phyloP scores from a whole-genome alignment of 2,329 filamentous ascomycete genomes.

The Pseudogymnoascus sp. region DNA sequence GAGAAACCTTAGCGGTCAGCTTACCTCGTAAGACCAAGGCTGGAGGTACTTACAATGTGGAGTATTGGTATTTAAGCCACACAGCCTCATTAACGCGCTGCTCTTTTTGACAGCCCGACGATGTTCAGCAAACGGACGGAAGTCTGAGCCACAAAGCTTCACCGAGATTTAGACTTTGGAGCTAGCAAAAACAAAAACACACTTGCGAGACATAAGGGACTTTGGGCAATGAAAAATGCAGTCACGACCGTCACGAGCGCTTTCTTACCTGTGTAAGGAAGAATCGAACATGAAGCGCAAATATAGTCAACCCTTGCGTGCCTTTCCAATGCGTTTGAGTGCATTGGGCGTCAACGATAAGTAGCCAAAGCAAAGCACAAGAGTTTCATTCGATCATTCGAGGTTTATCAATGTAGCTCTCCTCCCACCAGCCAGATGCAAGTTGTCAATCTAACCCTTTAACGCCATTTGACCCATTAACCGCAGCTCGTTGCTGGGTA shows the following conservation, averaged over 20 bases:
- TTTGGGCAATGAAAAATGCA: neutral
- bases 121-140: neutral
- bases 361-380: neutral
- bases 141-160: neutral
- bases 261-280: neutral
- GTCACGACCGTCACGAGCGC: neutral
- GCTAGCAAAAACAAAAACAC: neutral
- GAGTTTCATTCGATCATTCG: neutral
- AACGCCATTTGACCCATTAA: neutral
- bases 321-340: neutral
- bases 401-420: neutral
- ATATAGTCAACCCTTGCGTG: neutral
- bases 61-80: neutral
- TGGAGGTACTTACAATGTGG: neutral
- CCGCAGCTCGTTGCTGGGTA: neutral
- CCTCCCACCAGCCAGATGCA: neutral
- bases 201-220: too few relatives aligned
- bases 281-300: neutral
- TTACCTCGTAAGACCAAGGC: neutral
- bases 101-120: neutral
- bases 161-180: constrained; percentile 1
- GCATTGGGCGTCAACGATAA: neutral
- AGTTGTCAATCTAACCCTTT: neutral
- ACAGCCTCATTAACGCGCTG: neutral
- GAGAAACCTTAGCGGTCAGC: neutral